These are phyloP conservation scores for Harringtonia aguacate DNA, from an alignment of 2,329 filamentous ascomycete genomes.

Conservation along the genomic window DNA sequence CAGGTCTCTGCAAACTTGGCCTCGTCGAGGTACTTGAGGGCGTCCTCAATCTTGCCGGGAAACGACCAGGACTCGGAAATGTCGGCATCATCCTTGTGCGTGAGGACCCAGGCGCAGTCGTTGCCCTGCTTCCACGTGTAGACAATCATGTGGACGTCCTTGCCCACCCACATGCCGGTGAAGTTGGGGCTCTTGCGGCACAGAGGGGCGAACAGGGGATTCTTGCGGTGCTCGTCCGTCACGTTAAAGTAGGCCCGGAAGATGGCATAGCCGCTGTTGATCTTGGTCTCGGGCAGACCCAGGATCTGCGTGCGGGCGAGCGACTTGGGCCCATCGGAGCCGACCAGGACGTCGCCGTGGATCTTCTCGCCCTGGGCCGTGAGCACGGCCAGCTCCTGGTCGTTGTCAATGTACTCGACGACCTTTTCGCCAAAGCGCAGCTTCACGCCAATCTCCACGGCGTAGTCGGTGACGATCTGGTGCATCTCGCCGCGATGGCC, in stretches of 20 bases:
- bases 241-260: neutral
- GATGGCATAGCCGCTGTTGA: neutral
- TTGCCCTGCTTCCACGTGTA: neutral
- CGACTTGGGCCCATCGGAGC: neutral
- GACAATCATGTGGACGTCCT: neutral
- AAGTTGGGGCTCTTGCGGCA: neutral
- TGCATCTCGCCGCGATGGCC: neutral
- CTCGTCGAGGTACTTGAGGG: neutral
- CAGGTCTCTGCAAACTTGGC: neutral
- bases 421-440: neutral
- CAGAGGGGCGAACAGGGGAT: neutral
- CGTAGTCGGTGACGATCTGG: neutral
- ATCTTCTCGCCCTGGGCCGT: neutral
- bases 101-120: neutral
- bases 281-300: neutral
- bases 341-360: neutral
- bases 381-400: neutral
- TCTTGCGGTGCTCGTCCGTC: neutral
- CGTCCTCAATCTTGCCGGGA: neutral
- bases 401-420: neutral
- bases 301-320: neutral
- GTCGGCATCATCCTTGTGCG: conserved; percentile 1
- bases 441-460: neutral
- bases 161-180: neutral
- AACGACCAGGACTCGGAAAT: neutral